Evolutionary conservation across 345 rosid genomes (phyloP), one percentile per base, ranked within the genome.

Genomic region (Syzygium oleosum): DNA sequence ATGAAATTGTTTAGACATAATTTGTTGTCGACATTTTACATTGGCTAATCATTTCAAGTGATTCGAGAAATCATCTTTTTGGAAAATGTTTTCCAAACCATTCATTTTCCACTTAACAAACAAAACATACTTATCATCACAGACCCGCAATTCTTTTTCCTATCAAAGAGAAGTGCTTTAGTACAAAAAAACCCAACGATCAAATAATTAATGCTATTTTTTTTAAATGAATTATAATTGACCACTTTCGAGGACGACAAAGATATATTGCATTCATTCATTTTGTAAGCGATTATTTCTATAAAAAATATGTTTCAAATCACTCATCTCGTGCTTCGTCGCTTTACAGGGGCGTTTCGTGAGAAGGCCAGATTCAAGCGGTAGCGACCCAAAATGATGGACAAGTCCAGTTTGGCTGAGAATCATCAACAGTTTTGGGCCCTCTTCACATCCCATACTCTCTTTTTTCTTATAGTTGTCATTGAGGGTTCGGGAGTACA

Each of bases 341-440:
- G 25, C 6, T 54, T 63, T 49, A n/a, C n/a, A 86, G 87, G 87
- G 87, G 7, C 80, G 87, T 16, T 86, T 86, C 29, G 87, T 86
- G 77, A 61, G 87, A 29, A 78, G 84, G 87, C 6, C 58, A 9
- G 52, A 85, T 46, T 59, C 79, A 22, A 59, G 53, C 34, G 22
- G 53, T 29, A 58, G 16, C 15, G 87, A 86, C 21, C 58, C 17
- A 46, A 86, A 54, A 86, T 51, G 73, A 86, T 29, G 80, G 19
- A 34, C 49, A 65, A 9, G 13, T 19, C 80, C 80, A 73, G 38
- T 73, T 73, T 19, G 49, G 49, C 80, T 5, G 80, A 73, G 80
- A 34, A 73, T 73, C 80, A 73, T 38, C 80, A 41, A 4, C 80
- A 9, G 49, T 34, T 73, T 73, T 22, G 80, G 49, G 49, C 25